Percentiles rank a stretch among this genome's conserved stretches.
Evolutionary conservation across 2,329 filamentous ascomycete genomes (phyloP).

Genomic region (Fusarium sp.): DNA sequence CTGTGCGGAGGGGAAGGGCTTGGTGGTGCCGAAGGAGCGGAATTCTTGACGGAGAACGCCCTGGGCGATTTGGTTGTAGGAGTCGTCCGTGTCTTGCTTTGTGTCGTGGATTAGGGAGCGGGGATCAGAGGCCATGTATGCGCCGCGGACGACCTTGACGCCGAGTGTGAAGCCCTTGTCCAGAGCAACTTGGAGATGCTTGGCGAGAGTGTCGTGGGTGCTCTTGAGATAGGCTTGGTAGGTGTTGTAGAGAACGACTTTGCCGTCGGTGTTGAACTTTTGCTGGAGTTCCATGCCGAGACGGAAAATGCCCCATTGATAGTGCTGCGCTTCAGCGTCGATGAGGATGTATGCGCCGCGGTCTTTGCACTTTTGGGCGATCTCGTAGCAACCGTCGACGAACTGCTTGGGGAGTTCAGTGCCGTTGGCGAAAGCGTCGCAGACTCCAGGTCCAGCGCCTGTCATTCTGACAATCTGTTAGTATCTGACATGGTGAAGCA

Average conservation of each 20-base stretch:
- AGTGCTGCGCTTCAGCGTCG: slow-evolving; percentile 57
- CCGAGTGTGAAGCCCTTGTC: slow-evolving; percentile 61
- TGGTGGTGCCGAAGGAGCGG: slow-evolving; percentile 51
- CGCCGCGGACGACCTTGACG: slow-evolving; percentile 66
- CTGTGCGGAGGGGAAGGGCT: slow-evolving; percentile 55
- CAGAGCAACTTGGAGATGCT: slow-evolving; percentile 56
- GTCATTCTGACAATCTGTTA: slow-evolving; percentile 46
- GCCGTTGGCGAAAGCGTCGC: slow-evolving; percentile 48
- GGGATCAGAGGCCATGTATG: slow-evolving; percentile 62
- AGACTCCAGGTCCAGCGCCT: slow-evolving; percentile 53
- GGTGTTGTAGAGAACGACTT: slow-evolving; percentile 57
- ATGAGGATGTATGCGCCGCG: slow-evolving; percentile 54
- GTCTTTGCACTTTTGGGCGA: slow-evolving; percentile 51
- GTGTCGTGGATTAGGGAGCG: slow-evolving; percentile 61
- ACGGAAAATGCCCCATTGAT: slow-evolving; percentile 51
- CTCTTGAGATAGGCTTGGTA: slow-evolving; percentile 67
- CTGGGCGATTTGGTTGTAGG: slow-evolving; percentile 60
- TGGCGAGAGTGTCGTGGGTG: slow-evolving; percentile 52
- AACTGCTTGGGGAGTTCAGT: slow-evolving; percentile 52
- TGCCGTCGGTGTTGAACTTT: slow-evolving; percentile 51
- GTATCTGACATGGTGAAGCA: background rate
- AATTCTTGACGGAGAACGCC: slow-evolving; percentile 54
- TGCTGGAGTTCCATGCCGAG: slow-evolving; percentile 49
- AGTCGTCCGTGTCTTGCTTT: slow-evolving; percentile 61
- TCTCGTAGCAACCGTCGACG: slow-evolving; percentile 52